Evolutionary conservation across 2,329 filamentous ascomycete species (phyloP).

Genomic region (Parastagonospora nodorum): DNA sequence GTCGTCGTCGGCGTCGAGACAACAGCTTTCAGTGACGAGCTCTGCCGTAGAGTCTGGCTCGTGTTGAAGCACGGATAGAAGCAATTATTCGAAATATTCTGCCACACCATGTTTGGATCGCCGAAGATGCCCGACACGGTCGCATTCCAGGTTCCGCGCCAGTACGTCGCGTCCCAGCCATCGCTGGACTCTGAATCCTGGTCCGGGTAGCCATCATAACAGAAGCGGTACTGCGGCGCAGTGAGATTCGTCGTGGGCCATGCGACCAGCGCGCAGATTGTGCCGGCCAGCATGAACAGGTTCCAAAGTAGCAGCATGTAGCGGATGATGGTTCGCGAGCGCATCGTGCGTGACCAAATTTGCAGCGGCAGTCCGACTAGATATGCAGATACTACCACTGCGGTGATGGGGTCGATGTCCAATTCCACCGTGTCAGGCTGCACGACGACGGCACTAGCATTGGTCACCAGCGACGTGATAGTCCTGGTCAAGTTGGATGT

Average conservation of each 20-base stretch:
- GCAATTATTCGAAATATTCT: conserved; percentile 10
- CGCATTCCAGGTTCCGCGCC: conserved; percentile 10
- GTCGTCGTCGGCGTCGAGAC: conserved; percentile 4
- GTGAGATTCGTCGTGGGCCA: conserved; percentile 9
- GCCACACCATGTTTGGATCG: conserved; percentile 6
- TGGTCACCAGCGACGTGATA: background rate
- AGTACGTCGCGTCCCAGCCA: conserved; percentile 9
- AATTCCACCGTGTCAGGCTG: conserved; percentile 15
- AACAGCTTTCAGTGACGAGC: conserved; percentile 6
- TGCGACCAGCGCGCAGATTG: conserved; percentile 8
- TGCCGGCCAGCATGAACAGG: conserved; percentile 10
- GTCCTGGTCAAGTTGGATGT: background rate
- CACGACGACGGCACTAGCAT: background rate
- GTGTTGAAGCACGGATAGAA: conserved; percentile 19
- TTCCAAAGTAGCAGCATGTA: conserved; percentile 16
- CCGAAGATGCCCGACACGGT: conserved; percentile 7
- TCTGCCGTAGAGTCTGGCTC: conserved; percentile 9
- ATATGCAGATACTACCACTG: conserved; percentile 12
- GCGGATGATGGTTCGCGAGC: conserved; percentile 9
- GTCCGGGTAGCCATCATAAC: conserved; percentile 7
- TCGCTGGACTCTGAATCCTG: conserved; percentile 5
- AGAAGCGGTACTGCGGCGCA: conserved; percentile 13
- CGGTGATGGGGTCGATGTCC: conserved; percentile 17
- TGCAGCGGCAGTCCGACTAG: conserved; percentile 11
- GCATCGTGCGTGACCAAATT: conserved; percentile 17